A percentile compares a stretch with the other conserved stretches of the same genome.
phyloP scores from a whole-genome alignment of 1,284 basidiomycete genomes.

The Tylopilus sp. region DNA sequence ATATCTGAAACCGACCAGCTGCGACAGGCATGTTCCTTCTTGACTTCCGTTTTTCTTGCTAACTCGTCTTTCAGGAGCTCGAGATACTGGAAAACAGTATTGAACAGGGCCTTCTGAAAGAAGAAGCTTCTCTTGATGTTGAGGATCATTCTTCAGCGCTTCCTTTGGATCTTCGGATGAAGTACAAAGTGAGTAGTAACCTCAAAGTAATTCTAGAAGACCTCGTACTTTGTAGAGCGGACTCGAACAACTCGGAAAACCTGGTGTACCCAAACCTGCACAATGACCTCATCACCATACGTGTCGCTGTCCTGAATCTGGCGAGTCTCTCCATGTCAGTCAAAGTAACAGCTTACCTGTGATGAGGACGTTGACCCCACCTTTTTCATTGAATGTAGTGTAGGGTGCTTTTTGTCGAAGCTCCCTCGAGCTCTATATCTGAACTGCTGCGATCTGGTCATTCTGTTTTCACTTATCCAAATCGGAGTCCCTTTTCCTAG shows the following conservation, averaged over 20 bases:
- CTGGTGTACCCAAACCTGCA: no score
- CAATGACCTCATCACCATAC: no score
- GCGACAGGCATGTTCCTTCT: constrained; percentile 64
- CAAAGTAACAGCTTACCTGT: no score
- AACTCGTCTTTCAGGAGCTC: constrained; percentile 63
- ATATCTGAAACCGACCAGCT: constrained; percentile 81
- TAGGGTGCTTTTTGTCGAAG: no score
- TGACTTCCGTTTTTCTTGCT: neutral
- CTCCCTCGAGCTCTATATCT: no score
- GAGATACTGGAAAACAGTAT: constrained; percentile 80
- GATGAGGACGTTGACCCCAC: no score
- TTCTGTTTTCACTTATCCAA: no score
- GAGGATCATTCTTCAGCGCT: constrained; percentile 36
- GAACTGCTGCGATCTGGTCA: no score
- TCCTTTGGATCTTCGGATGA: constrained; percentile 55
- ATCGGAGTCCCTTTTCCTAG: no score
- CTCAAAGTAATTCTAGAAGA: constrained; percentile 5
- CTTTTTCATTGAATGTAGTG: no score
- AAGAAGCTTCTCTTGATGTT: constrained; percentile 58
- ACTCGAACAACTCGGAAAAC: constrained; percentile 76
- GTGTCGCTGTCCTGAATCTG: no score
- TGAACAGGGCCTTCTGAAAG: constrained; percentile 68
- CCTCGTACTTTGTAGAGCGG: constrained; percentile 58
- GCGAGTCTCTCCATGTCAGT: no score
- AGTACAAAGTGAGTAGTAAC: constrained; percentile 61